Base-by-base conservation (phyloP, 2,329 filamentous ascomycete genomes). In the Stemphylium vesicarium region DNA sequence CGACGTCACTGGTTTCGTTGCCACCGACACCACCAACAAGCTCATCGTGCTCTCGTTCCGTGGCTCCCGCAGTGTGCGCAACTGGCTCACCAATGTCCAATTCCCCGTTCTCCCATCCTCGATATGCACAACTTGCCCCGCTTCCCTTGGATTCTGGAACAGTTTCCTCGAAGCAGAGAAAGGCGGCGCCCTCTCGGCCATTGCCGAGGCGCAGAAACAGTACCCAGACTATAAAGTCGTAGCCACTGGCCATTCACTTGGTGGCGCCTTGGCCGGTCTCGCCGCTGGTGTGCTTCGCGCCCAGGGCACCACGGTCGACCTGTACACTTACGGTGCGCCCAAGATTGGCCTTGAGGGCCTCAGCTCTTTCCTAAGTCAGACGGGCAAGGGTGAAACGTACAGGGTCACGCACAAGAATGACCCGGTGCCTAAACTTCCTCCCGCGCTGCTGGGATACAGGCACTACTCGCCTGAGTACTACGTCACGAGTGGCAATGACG, bases 401-500 rank as follows among this genome's bases (percentile, higher is more conserved):
- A 85, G 89, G 59, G 78, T 90, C 46, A 91, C 89, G 1, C 88
- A 92, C 74, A 75, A 74, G 37, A 77, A 83, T 63, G 90, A 92
- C 70, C 85, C 87, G 0, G 84, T 92, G 1, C 87, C 89, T 0
- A 82, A 85, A 38, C 79, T 92, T 33, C 88, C 89, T 1, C 84
- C 87, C 74, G 85, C 68, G 53, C 47, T 83, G 40, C 71, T 88
- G 46, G 83, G 83, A 31, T 92, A 86, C 77, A 77, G 82, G 35
- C 89, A 91, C 72, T 83, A 85, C n/a, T 84, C 80, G 13, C 87
- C 88, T 1, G 89, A 92, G 78, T 90, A 86, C 75, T 91, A 73
- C 42, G 65, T 77, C 41, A 63, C 61, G 0, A 68, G 47, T 2
- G 69, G 55, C 0, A 74, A 72, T 29, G 43, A 57, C 3, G 67